A percentile compares a stretch with the other conserved stretches of the same genome.
Conservation (phyloP, 768 basidiomycete species). For the Podaxis sp. region DNA sequence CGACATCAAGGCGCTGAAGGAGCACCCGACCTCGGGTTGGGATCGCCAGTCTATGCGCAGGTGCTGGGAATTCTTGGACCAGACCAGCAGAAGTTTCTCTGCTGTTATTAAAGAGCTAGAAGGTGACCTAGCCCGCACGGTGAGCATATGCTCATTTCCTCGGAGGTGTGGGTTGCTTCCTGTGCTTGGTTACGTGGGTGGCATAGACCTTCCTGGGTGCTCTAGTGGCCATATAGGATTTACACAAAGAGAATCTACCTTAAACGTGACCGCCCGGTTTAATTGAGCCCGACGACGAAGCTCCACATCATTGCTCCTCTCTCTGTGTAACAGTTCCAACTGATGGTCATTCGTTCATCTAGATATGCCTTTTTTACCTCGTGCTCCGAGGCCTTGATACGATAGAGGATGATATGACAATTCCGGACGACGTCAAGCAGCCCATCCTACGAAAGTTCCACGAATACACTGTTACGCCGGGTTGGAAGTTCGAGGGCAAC, state of each 20-base stretch:
- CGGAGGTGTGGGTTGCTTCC: slow-evolving; percentile 5
- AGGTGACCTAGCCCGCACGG: slow-evolving; percentile 89
- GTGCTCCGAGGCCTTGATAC: slow-evolving; percentile 95
- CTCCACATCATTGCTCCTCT: not conserved
- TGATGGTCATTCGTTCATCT: slow-evolving; percentile 8
- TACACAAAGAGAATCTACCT: not conserved
- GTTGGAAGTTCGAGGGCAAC: slow-evolving; percentile 82
- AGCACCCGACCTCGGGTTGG: slow-evolving; percentile 83
- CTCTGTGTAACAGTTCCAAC: not conserved
- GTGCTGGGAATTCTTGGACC: slow-evolving; percentile 89
- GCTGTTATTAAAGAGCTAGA: slow-evolving; percentile 96
- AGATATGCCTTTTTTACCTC: slow-evolving; percentile 96
- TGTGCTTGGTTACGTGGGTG: not conserved
- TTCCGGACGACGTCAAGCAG: slow-evolving; percentile 84
- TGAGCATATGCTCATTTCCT: slow-evolving; percentile 42
- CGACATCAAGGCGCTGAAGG: slow-evolving; percentile 74
- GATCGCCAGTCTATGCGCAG: slow-evolving; percentile 82
- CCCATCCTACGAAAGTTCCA: slow-evolving; percentile 84
- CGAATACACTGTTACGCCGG: slow-evolving; percentile 72
- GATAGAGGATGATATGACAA: slow-evolving; percentile 97
- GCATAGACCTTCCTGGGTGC: not conserved
- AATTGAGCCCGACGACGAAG: not conserved
- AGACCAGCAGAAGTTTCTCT: slow-evolving; percentile 86
- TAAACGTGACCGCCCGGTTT: not conserved
- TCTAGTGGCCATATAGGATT: not conserved